Conservation (phyloP, 495 filamentous ascomycete species). For the Aspergillus steynii region DNA sequence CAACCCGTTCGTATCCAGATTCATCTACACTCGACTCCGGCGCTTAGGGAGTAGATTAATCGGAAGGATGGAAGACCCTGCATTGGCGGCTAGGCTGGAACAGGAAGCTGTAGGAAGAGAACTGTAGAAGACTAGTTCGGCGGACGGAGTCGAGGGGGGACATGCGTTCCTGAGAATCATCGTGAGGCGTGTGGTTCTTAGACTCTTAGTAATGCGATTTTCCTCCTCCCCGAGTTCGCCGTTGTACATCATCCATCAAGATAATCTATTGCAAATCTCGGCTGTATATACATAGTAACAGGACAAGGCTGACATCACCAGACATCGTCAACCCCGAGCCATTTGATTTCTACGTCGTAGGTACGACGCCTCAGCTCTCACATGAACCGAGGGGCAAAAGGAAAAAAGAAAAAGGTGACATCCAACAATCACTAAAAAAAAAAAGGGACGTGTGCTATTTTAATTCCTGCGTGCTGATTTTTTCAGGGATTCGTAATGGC, state of each 20-base stretch:
- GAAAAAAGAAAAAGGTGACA: neutral
- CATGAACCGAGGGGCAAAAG: slow-evolving; percentile 11
- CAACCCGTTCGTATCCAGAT: neutral
- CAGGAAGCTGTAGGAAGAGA: neutral
- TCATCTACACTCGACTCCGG: neutral
- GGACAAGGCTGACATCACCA: neutral
- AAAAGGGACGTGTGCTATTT: neutral
- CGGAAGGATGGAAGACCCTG: slow-evolving; percentile 8
- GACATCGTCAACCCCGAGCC: neutral
- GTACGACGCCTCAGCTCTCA: slow-evolving; percentile 7
- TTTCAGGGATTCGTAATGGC: slow-evolving; percentile 5
- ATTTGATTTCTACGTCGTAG: neutral
- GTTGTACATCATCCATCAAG: neutral
- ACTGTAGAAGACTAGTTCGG: neutral
- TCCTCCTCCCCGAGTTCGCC: neutral
- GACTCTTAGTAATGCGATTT: neutral
- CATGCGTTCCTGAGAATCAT: slow-evolving; percentile 6
- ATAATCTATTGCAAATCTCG: neutral
- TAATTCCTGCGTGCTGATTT: neutral
- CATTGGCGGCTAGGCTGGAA: slow-evolving; percentile 7
- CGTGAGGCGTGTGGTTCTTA: neutral
- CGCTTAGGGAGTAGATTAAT: neutral
- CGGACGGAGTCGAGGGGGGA: too few relatives aligned
- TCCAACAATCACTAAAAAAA: slow-evolving; percentile 1
- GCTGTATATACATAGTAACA: neutral